Conservation (phyloP, 495 filamentous ascomycete species). For the Penicillium bovifimosum region DNA sequence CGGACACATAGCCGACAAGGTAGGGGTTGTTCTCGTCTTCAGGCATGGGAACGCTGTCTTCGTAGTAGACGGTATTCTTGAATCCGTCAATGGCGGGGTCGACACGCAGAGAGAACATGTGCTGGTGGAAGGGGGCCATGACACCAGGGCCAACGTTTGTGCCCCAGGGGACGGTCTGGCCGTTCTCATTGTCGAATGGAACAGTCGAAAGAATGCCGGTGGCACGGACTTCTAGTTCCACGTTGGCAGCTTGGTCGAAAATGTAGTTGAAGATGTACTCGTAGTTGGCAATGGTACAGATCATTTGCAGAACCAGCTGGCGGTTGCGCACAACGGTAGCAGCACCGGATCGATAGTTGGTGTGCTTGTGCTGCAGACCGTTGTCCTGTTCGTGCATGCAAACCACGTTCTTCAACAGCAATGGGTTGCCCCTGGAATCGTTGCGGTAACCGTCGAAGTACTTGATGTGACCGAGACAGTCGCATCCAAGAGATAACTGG, state of each 20-base stretch:
- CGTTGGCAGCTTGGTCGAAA: slow-evolving; percentile 78
- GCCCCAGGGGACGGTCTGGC: slow-evolving; percentile 65
- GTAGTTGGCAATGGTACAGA: slow-evolving; percentile 76
- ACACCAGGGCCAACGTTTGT: slow-evolving; percentile 85
- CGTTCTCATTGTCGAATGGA: slow-evolving; percentile 57
- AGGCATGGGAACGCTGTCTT: slow-evolving; percentile 69
- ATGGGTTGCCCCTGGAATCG: slow-evolving; percentile 50
- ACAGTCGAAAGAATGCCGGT: slow-evolving; percentile 84
- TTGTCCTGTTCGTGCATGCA: slow-evolving; percentile 67
- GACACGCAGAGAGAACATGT: slow-evolving; percentile 83
- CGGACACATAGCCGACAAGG: slow-evolving; percentile 66
- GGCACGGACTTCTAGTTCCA: slow-evolving; percentile 75
- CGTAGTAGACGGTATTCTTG: slow-evolving; percentile 62
- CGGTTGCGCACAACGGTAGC: slow-evolving; percentile 56
- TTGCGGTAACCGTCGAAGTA: slow-evolving; percentile 57
- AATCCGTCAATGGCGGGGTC: slow-evolving; percentile 78
- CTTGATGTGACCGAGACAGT: slow-evolving; percentile 62
- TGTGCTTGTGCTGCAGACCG: slow-evolving; percentile 62
- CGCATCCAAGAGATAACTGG: slow-evolving; percentile 61
- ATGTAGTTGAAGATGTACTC: slow-evolving; percentile 82
- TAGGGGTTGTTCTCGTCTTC: slow-evolving; percentile 71
- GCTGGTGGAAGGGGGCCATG: slow-evolving; percentile 74
- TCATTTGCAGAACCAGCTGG: slow-evolving; percentile 65
- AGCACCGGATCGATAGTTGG: slow-evolving; percentile 57
- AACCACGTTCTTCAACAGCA: slow-evolving; percentile 53